Conservation (phyloP, 2,329 filamentous ascomycete species). For the Tolypocladium album region DNA sequence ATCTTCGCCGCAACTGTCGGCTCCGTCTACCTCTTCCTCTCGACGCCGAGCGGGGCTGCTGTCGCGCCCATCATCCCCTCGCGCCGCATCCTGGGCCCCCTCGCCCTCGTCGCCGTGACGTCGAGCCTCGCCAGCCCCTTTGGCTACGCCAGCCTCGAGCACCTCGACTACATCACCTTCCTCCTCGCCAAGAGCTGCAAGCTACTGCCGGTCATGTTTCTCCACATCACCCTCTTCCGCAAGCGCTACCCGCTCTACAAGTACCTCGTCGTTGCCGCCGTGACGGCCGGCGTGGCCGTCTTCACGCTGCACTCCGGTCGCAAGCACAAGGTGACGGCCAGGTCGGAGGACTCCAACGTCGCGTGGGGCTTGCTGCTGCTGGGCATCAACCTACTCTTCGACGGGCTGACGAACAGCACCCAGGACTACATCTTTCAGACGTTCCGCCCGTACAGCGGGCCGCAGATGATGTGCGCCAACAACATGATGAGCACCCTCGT, state of each 20-base stretch:
- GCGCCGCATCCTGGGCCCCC: slow-evolving; percentile 59
- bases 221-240: slow-evolving; percentile 87
- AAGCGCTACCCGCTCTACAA: slow-evolving; percentile 90
- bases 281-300: slow-evolving; percentile 85
- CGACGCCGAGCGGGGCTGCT: slow-evolving; percentile 35
- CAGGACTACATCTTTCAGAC: slow-evolving; percentile 86
- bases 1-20: slow-evolving; percentile 77
- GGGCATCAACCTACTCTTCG: slow-evolving; percentile 83
- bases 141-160: slow-evolving; percentile 81
- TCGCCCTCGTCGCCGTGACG: slow-evolving; percentile 78
- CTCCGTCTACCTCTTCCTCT: slow-evolving; percentile 64
- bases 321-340: slow-evolving; percentile 34
- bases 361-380: slow-evolving; percentile 76
- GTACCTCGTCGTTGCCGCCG: slow-evolving; percentile 83
- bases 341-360: slow-evolving; percentile 45
- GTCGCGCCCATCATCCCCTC: slow-evolving; percentile 66
- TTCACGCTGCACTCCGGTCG: slow-evolving; percentile 80
- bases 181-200: slow-evolving; percentile 98
- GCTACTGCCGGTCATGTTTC: slow-evolving; percentile 94
- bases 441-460: slow-evolving; percentile 74
- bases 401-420: slow-evolving; percentile 91
- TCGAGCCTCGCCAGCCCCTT: slow-evolving; percentile 88
- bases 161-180: slow-evolving; percentile 97
- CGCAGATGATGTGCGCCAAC: slow-evolving; percentile 99
- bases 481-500: slow-evolving; percentile 78